phyloP scores from a whole-genome alignment of 2,329 filamentous ascomycete genomes.

The Monosporascus sp. region DNA sequence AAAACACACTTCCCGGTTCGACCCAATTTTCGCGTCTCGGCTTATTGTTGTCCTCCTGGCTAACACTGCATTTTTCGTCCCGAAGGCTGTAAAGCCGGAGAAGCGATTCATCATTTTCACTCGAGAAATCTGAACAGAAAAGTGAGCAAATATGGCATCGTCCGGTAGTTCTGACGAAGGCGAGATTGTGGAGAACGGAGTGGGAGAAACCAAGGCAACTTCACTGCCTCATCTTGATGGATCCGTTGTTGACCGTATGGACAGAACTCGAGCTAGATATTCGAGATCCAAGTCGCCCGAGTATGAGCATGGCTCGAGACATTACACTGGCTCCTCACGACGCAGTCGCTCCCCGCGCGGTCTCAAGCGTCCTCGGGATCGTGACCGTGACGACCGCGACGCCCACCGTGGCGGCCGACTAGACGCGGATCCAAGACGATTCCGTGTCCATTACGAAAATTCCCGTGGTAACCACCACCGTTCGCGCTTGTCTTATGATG shows the following conservation, averaged over 20 bases:
- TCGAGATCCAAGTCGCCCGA: slow-evolving; percentile 53
- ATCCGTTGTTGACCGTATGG: slow-evolving; percentile 85
- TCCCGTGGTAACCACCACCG: slow-evolving; percentile 42
- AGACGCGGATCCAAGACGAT: slow-evolving; percentile 53
- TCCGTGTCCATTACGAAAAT: slow-evolving; percentile 60
- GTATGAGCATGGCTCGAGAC: slow-evolving; percentile 27
- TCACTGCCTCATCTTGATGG: slow-evolving; percentile 69
- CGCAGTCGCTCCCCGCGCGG: slow-evolving; percentile 58
- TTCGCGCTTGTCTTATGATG: slow-evolving; percentile 48
- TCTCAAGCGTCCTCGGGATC: slow-evolving; percentile 59
- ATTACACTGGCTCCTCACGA: slow-evolving; percentile 41
- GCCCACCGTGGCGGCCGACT: slow-evolving; percentile 33
- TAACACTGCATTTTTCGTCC: slow-evolving; percentile 20
- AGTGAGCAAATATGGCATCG: slow-evolving; percentile 29
- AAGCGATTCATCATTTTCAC: slow-evolving; percentile 15
- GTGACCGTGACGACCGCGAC: slow-evolving; percentile 47
- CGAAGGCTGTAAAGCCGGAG: slow-evolving; percentile 14
- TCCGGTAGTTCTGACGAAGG: slow-evolving; percentile 72
- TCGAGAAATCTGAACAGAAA: slow-evolving; percentile 14
- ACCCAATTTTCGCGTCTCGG: slow-evolving; percentile 26
- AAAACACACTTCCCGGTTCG: slow-evolving; percentile 30
- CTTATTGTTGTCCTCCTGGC: slow-evolving; percentile 17
- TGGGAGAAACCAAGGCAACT: slow-evolving; percentile 73
- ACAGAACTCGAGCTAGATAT: slow-evolving; percentile 67
- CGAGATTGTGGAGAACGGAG: slow-evolving; percentile 74